A percentile compares a stretch with the other conserved stretches of the same genome.
Evolutionary conservation across 768 basidiomycete genomes (phyloP).

Genomic region (Boletales sp.): DNA sequence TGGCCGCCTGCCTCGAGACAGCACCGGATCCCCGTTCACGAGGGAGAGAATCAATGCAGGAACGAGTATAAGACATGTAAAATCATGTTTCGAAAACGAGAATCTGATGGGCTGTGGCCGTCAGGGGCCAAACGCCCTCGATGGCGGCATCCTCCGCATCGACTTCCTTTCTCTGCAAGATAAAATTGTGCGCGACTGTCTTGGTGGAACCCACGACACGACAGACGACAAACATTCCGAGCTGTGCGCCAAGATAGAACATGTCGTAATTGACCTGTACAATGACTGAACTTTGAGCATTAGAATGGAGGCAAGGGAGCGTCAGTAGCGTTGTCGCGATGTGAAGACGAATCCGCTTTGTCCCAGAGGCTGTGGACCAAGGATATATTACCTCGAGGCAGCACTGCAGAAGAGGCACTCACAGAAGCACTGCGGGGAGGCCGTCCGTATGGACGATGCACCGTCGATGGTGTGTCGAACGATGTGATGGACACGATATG

Average conservation of each 20-base stretch:
- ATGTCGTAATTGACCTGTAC: conserved; percentile 28
- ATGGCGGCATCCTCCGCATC: conserved; percentile 26
- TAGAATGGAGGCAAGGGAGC: conserved; percentile 24
- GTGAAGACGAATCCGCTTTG: conserved; percentile 25
- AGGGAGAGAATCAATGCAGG: neutral
- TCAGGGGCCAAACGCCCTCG: conserved; percentile 29
- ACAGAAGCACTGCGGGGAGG: conserved; percentile 14
- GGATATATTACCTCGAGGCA: neutral
- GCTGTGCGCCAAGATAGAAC: conserved; percentile 23
- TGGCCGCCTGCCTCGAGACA: neutral
- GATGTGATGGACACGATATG: conserved; percentile 22
- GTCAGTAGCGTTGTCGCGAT: conserved; percentile 22
- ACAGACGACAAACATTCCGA: conserved; percentile 29
- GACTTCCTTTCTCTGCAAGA: conserved; percentile 28
- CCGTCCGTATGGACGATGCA: neutral
- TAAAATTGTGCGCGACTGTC: conserved; percentile 27
- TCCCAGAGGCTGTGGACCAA: conserved; percentile 12
- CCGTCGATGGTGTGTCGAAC: neutral
- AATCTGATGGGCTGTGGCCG: conserved; percentile 29
- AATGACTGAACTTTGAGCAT: neutral
- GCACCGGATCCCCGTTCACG: neutral
- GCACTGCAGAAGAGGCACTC: conserved; percentile 2
- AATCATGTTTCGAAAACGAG: conserved; percentile 24
- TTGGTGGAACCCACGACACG: conserved; percentile 11
- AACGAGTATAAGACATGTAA: neutral